phyloP scores from a whole-genome alignment of 192 early-diverging fungal genomes.

The Backusella mclennaniae region DNA sequence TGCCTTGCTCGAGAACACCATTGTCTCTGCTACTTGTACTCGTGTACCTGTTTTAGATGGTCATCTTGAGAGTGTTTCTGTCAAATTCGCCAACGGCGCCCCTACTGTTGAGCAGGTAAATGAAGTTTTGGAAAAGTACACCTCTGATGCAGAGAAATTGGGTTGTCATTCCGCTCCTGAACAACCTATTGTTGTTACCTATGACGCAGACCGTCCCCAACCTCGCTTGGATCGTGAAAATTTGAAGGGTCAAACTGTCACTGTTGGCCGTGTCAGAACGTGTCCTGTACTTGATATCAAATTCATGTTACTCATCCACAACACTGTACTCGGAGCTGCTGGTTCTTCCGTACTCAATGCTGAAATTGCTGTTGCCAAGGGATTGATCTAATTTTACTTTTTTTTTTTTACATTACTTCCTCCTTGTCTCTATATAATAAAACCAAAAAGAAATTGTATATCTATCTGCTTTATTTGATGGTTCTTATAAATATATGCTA shows the following conservation, averaged over 20 bases:
- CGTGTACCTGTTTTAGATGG: slow-evolving; percentile 97
- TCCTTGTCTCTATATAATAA: background rate
- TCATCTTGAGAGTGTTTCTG: slow-evolving; percentile 86
- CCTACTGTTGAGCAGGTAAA: slow-evolving; percentile 80
- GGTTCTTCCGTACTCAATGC: slow-evolving; percentile 93
- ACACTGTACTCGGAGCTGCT: slow-evolving; percentile 95
- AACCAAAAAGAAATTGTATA: background rate
- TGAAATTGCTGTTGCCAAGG: slow-evolving; percentile 88
- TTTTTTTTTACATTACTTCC: background rate
- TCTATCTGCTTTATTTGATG: background rate
- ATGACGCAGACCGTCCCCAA: slow-evolving; percentile 86
- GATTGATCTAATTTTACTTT: slow-evolving; percentile 40
- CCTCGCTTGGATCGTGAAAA: slow-evolving; percentile 88
- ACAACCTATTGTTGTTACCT: slow-evolving; percentile 72
- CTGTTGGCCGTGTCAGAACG: slow-evolving; percentile 85
- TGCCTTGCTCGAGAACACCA: slow-evolving; percentile 51
- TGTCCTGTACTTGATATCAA: slow-evolving; percentile 91
- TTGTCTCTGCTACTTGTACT: slow-evolving; percentile 94
- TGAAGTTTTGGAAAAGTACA: slow-evolving; percentile 69
- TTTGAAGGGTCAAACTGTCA: slow-evolving; percentile 84
- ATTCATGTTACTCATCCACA: slow-evolving; percentile 90
- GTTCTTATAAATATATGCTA: background rate
- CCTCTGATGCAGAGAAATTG: slow-evolving; percentile 78
- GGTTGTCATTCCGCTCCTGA: slow-evolving; percentile 79
- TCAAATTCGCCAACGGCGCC: slow-evolving; percentile 75